Percentiles rank a stretch among this genome's conserved stretches.
Conservation (phyloP, 1,284 basidiomycete genomes). For the Ustilago hordei region DNA sequence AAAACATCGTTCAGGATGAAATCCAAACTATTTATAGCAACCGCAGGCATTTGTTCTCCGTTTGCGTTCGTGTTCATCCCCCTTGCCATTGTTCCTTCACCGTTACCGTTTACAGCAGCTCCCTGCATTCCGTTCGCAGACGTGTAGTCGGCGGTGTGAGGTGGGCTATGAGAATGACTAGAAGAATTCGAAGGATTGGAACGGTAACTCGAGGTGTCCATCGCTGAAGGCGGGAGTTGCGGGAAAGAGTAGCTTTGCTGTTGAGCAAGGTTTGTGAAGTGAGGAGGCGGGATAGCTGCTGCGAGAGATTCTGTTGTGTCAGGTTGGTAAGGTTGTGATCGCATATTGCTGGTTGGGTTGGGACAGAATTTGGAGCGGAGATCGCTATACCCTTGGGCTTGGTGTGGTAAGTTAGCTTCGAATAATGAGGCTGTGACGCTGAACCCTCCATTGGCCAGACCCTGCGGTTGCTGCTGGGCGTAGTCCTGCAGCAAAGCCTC, state of each 20-base stretch:
- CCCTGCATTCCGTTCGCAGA: background rate
- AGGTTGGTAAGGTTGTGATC: slow-evolving; percentile 1
- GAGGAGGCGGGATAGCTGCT: slow-evolving; percentile 14
- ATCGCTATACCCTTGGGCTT: slow-evolving; percentile 7
- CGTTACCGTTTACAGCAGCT: background rate
- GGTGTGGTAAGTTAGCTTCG: background rate
- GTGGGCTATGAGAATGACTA: slow-evolving; percentile 17
- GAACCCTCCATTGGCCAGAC: background rate
- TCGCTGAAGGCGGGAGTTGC: background rate
- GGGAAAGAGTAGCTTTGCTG: slow-evolving; percentile 2
- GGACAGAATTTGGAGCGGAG: background rate
- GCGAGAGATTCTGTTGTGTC: slow-evolving; percentile 30
- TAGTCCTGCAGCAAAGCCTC: slow-evolving; percentile 1
- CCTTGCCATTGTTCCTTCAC: background rate
- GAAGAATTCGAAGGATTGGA: slow-evolving; percentile 15
- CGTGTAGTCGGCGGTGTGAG: background rate
- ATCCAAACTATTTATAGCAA: slow-evolving; percentile 30
- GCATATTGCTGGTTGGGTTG: background rate
- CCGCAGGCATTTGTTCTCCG: background rate
- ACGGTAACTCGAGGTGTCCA: background rate
- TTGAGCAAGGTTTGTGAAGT: background rate
- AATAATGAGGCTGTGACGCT: slow-evolving; percentile 13
- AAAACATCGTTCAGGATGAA: slow-evolving; percentile 46
- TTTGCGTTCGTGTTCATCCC: background rate
- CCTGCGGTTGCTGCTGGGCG: background rate